phyloP scores from a whole-genome alignment of 345 rosid species.

The Rhodomyrtus tomentosa region DNA sequence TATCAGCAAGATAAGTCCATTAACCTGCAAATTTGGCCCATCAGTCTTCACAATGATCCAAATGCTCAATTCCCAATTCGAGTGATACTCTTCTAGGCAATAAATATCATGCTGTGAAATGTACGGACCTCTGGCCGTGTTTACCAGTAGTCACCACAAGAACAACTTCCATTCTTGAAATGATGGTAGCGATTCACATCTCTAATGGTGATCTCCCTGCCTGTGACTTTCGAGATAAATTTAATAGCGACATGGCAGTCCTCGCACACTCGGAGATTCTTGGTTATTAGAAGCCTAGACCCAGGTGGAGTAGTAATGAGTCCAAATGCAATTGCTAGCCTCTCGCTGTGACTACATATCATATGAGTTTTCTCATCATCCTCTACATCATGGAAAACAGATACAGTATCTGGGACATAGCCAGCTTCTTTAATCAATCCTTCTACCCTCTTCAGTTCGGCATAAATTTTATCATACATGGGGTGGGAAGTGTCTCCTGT shows the following conservation, averaged over 20 bases:
- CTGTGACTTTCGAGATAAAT: conserved; percentile 19
- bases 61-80: neutral
- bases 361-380: conserved; percentile 22
- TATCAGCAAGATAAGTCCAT: neutral
- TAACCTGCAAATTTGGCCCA: neutral
- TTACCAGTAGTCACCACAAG: conserved; percentile 33
- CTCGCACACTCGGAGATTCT: conserved; percentile 30
- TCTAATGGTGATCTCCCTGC: conserved; percentile 22
- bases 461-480: conserved; percentile 11
- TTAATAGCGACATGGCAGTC: conserved; percentile 33
- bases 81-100: neutral
- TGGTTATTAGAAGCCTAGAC: conserved; percentile 17
- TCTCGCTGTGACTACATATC: conserved; percentile 22
- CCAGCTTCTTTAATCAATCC: conserved; percentile 23
- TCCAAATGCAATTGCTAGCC: conserved; percentile 32
- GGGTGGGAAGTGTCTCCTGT: conserved; percentile 30
- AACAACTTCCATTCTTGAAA: conserved; percentile 20
- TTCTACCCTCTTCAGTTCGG: conserved; percentile 20
- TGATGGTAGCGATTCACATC: conserved; percentile 34
- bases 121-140: neutral
- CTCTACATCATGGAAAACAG: conserved; percentile 29
- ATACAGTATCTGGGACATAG: conserved; percentile 17
- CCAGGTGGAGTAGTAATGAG: conserved; percentile 18
- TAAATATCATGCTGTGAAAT: neutral
- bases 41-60: neutral